Percentiles rank a stretch among this genome's conserved stretches.
phyloP scores from a whole-genome alignment of 1,284 basidiomycete genomes.

The Malassezia obtusa region DNA sequence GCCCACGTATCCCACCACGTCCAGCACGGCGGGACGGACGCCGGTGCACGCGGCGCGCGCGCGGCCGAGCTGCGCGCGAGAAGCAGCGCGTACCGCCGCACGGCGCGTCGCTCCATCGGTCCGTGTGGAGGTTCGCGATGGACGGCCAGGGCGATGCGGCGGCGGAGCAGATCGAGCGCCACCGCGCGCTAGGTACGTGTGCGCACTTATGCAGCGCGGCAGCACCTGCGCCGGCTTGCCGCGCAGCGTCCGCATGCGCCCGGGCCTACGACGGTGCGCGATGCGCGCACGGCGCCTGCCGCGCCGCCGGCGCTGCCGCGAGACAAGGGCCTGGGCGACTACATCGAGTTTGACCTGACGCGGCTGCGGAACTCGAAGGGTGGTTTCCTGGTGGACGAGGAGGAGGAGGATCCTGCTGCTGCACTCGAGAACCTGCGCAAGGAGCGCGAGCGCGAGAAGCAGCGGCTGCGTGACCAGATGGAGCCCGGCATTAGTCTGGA shows the following conservation, averaged over 20 bases:
- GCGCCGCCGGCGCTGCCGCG: constrained; percentile 19
- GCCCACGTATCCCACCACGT: constrained; percentile 6
- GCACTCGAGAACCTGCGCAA: constrained; percentile 37
- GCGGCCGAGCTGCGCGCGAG: constrained; percentile 1
- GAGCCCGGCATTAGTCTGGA: constrained; percentile 40
- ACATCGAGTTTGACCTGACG: constrained; percentile 47
- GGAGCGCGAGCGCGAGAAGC: constrained; percentile 38
- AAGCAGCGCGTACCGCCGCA: constrained; percentile 4
- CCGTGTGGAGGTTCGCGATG: constrained; percentile 6
- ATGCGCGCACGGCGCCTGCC: background rate
- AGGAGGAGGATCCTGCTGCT: constrained; percentile 21
- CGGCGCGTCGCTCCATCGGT: background rate
- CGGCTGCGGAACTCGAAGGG: constrained; percentile 44
- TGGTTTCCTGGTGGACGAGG: constrained; percentile 42
- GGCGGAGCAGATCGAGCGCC: constrained; percentile 1
- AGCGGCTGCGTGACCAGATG: constrained; percentile 31
- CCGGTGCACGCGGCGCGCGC: background rate
- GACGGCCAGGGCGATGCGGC: background rate
- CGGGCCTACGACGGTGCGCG: constrained; percentile 6
- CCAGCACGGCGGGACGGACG: background rate
- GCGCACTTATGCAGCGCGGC: constrained; percentile 1
- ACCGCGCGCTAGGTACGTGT: constrained; percentile 7
- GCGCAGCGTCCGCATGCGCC: background rate
- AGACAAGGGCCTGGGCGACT: constrained; percentile 41
- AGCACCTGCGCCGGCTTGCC: constrained; percentile 5